These are phyloP conservation scores for Diaporthe vexans DNA, from an alignment of 2,329 filamentous ascomycete species.

Conservation along the genomic window DNA sequence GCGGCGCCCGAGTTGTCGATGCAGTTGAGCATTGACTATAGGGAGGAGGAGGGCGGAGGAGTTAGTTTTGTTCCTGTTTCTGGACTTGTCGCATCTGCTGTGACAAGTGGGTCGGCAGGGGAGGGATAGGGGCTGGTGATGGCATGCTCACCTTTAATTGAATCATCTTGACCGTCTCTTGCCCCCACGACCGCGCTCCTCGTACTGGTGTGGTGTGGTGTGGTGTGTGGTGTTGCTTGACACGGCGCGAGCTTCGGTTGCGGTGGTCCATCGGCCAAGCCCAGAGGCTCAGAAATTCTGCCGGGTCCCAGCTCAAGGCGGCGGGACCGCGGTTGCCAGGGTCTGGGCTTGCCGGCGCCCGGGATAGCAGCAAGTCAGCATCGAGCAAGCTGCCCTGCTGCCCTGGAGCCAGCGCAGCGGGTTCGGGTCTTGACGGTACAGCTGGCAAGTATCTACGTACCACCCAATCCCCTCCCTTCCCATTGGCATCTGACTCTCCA, in stretches of 20 bases:
- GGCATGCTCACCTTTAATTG: slow-evolving; percentile 79
- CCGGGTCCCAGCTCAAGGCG: slow-evolving; percentile 18
- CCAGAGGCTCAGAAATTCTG: slow-evolving; percentile 35
- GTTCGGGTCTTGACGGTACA: too few relatives aligned
- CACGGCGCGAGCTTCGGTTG: not conserved
- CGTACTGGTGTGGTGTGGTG: slow-evolving; percentile 21
- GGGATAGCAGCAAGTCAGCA: not conserved
- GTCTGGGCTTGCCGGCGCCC: slow-evolving; percentile 18
- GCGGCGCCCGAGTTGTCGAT: slow-evolving; percentile 99
- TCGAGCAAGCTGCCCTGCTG: not conserved
- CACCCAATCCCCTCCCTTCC: not conserved
- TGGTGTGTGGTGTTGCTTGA: slow-evolving; percentile 25
- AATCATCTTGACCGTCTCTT: slow-evolving; percentile 78
- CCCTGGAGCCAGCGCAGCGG: too few relatives aligned
- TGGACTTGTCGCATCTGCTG: slow-evolving; percentile 39
- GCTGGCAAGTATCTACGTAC: too few relatives aligned
- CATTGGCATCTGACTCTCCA: not conserved
- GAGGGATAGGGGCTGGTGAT: not conserved
- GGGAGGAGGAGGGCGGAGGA: too few relatives aligned
- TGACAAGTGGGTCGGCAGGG: too few relatives aligned
- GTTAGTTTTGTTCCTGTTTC: not conserved
- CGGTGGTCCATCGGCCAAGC: not conserved
- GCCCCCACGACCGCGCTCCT: slow-evolving; percentile 41
- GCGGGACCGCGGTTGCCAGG: slow-evolving; percentile 22
- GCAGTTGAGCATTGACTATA: slow-evolving; percentile 95